These are phyloP conservation scores for Malus asiatica DNA, from an alignment of 306 rosid genomes.

Conservation along the genomic window DNA sequence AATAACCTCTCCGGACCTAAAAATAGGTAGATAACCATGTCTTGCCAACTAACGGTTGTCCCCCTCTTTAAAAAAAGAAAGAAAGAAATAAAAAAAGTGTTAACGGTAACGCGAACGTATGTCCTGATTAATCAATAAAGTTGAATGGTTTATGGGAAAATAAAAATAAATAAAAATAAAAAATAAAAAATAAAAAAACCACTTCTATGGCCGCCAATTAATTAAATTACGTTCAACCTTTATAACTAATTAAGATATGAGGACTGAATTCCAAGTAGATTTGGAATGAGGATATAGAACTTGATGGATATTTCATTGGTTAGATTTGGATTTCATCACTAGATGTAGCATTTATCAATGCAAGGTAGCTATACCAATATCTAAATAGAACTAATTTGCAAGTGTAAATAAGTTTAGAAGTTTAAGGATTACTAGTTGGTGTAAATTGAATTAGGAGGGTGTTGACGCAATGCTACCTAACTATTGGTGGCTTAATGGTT, in stretches of 20 bases:
- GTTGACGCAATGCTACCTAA: not conserved
- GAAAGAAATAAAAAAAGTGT: accelerated
- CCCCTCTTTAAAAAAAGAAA: too few species aligned
- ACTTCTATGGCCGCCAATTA: not conserved
- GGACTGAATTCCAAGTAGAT: not conserved
- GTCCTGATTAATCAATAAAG: not conserved
- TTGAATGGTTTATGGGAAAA: not conserved
- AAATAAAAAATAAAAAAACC: too few species aligned
- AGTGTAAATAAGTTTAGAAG: not conserved
- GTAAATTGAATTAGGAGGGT: not conserved
- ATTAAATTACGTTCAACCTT: not conserved
- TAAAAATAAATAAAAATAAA: too few species aligned
- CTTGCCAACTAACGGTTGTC: too few species aligned
- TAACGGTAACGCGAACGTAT: too few species aligned
- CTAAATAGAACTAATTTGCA: not conserved
- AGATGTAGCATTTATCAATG: not conserved
- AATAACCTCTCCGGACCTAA: too few species aligned
- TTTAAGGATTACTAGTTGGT: not conserved
- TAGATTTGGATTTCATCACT: not conserved
- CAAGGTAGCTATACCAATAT: not conserved
- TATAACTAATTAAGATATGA: not conserved
- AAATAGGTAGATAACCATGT: too few species aligned
- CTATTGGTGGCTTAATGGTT: not conserved
- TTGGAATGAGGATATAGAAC: not conserved
- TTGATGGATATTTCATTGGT: not conserved